Evolutionary conservation across 208 protist species (phyloP), one percentile per base, ranked within the genome.

Genomic region (Trichomonas gallinae): DNA sequence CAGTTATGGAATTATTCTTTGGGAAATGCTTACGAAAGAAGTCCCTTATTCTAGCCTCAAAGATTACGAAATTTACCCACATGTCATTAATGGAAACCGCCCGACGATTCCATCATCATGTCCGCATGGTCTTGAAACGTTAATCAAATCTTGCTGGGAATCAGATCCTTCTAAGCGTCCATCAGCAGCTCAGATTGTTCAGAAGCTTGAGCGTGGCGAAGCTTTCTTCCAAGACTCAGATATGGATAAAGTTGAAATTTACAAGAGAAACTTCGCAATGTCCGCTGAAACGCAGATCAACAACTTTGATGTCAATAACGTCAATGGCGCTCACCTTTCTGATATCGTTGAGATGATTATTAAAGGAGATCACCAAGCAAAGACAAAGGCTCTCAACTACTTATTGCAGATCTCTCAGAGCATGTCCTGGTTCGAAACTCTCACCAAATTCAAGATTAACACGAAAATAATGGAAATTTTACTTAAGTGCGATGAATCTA

Each of bases 1-100:
- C 36, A 97, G 96, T 23, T 98, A 91, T 63, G 97, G 97, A 45
- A 97, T 97, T 38, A 85, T 98, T 4, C 81, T 98, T n/a, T 97
- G 97, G 2, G 97, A 98, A 93, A 83, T 98, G 21, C 96, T 98
- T 26, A 98, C 97, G 0, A 49, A 96, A 10, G 13, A 87, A 48
- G 44, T 97, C 36, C 97, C 97, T 40, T 97, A 48, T 89, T 13
- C 40, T 0, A n/a, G 31, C 17, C 9, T 89, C 0, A 46, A 89
- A 3, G 40, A 46, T 8, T 9, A 23, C 10, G 17, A 89, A 48
- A 46, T 89, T 17, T 8, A n/a, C 34, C 17, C 40, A 0, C 10
- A 23, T 45, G 40, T 89, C 21, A 44, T n/a, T 8, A 26, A 89
- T 8, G 83, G 83, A 6, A 17, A n/a, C 9, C 34, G 83, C 6